Percentiles rank a stretch among this genome's conserved stretches.
phyloP scores from a whole-genome alignment of 306 rosid species.

The Canavalia ensiformis region DNA sequence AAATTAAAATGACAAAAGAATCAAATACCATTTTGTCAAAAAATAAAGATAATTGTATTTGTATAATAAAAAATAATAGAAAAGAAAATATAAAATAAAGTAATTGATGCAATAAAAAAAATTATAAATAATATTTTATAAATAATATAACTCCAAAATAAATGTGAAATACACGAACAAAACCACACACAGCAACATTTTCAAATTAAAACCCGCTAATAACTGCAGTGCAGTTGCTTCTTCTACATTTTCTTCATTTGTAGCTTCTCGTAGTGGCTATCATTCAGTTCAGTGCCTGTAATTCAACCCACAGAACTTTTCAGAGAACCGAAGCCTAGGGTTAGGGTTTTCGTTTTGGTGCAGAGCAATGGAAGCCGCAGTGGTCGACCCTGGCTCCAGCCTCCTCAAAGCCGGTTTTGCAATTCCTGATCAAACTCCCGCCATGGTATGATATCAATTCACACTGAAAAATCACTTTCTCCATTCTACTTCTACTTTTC shows the following conservation, averaged over 20 bases:
- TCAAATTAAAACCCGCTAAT: constrained; percentile 54
- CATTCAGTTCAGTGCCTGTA: neutral
- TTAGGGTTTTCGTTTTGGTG: constrained; percentile 49
- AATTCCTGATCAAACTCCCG: constrained; percentile 94
- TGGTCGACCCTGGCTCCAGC: constrained; percentile 85
- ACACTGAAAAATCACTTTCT: neutral
- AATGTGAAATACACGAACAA: neutral
- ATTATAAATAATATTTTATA: too few species aligned
- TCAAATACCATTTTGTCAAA: too few species aligned
- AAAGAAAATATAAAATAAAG: too few species aligned
- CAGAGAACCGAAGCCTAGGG: constrained; percentile 49
- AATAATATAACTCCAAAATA: too few species aligned
- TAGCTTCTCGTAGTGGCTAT: neutral
- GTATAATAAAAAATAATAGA: too few species aligned
- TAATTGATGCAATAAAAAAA: too few species aligned
- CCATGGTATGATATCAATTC: constrained; percentile 60
- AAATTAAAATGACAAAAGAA: too few species aligned
- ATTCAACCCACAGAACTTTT: neutral
- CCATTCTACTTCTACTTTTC: constrained; percentile 10
- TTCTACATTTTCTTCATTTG: neutral
- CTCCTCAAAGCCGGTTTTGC: constrained; percentile 97
- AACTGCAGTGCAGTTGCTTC: neutral
- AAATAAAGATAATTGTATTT: too few species aligned
- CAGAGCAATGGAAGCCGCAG: constrained; percentile 83
- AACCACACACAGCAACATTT: neutral